A percentile compares a stretch with the other conserved stretches of the same genome.
These are phyloP conservation scores for Dimargaris cristalligena DNA, from an alignment of 192 early-diverging fungal genomes.

Conservation along the genomic window DNA sequence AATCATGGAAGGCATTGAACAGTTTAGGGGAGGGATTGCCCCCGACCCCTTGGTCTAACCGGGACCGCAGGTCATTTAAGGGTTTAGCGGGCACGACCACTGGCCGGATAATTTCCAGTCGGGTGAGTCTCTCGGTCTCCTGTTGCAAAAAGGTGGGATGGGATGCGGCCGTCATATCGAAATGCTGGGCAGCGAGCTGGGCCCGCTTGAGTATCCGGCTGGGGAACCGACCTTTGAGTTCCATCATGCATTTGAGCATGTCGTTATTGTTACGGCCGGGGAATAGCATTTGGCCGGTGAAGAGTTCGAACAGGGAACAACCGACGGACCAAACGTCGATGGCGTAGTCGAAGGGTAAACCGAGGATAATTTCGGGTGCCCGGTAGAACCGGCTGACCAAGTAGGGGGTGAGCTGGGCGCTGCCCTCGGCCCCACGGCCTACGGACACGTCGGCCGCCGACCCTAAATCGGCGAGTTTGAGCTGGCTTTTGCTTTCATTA, in stretches of 20 bases:
- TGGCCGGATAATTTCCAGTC: conserved; percentile 49
- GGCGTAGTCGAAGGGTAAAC: conserved; percentile 68
- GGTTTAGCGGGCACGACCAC: conserved; percentile 43
- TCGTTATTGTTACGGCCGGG: conserved; percentile 90
- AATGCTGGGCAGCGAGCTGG: conserved; percentile 68
- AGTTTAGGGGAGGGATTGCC: conserved; percentile 32
- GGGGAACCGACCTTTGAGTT: conserved; percentile 75
- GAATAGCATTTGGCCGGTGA: conserved; percentile 89
- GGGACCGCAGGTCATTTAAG: conserved; percentile 46
- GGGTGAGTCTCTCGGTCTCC: conserved; percentile 43
- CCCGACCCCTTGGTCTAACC: conserved; percentile 27
- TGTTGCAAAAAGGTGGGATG: conserved; percentile 40
- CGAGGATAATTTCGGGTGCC: conserved; percentile 91
- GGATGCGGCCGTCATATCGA: conserved; percentile 64
- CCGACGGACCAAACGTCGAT: conserved; percentile 95
- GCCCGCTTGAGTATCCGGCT: conserved; percentile 71
- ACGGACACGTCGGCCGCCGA: conserved; percentile 68
- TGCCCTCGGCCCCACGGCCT: no score
- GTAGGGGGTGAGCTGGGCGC: conserved; percentile 92
- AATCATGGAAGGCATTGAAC: conserved; percentile 53
- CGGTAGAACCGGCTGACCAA: conserved; percentile 91
- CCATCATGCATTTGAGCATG: conserved; percentile 89
- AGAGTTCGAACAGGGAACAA: conserved; percentile 87
- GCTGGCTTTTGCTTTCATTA: conserved; percentile 51
- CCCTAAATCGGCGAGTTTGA: conserved; percentile 91